Evolutionary conservation across 2,329 filamentous ascomycete genomes (phyloP), one percentile per base, ranked within the genome.

Genomic region (Pseudogymnoascus sp.): DNA sequence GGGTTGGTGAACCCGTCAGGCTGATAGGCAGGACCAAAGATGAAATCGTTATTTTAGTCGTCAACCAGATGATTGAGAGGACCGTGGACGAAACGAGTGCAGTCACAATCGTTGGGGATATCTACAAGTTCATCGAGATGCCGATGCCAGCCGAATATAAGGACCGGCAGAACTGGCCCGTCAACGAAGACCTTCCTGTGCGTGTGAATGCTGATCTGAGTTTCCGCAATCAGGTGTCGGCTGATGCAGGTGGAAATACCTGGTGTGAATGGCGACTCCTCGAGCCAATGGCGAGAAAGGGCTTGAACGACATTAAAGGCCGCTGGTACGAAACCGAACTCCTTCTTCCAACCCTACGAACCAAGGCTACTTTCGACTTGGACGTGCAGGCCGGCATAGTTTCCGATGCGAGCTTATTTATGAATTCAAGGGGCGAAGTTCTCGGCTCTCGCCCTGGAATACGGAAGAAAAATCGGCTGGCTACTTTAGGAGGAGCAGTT

Each of bases 321-420:
- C 77, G 83, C 8, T 86, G 83, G 83, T 86, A 85, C 69, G 83
- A 85, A 70, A 79, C 80, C 2, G 77, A 75, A 42, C 70, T 80
- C 1, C 72, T 85, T 2, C 76, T 83, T 2, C 74, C 74, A 0
- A 72, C 74, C 36, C 65, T 76, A 2, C 66, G 70, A 8, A 71
- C 71, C 12, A 63, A 62, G 3, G 67, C 67, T 11, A 63, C 68
- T 12, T 75, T 77, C 63, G 70, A 75, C 30, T 70, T 73, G 16
- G 70, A 71, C 49, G 39, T 72, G 7, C 30, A 61, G 30, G 59
- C 62, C 4, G 76, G 77, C 23, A 73, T 75, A 28, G 72, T 76
- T 6, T 72, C 71, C 2, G 79, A 80, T 62, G 74, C 70, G 3
- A 70, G 77, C 14, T 70, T 74, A 6, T 78, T 74, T 72, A 78